Conservation (phyloP, 495 filamentous ascomycete species). For the Xylaria curta region DNA sequence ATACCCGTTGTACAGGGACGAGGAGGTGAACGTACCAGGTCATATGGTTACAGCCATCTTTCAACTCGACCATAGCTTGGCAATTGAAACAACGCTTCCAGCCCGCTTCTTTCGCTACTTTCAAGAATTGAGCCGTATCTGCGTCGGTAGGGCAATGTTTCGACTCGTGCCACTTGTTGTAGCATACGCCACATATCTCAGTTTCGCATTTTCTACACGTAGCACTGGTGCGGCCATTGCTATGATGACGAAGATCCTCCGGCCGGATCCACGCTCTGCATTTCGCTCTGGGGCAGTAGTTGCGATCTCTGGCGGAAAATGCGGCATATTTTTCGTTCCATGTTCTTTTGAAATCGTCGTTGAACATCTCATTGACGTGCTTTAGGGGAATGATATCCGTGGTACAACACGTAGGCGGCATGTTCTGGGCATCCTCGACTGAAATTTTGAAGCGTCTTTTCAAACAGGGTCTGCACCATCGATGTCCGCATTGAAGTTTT, state of each 20-base stretch:
- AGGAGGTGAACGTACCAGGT: conserved; percentile 64
- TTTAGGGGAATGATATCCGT: conserved; percentile 72
- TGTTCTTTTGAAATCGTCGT: conserved; percentile 69
- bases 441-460: conserved; percentile 74
- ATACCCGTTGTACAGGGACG: neutral
- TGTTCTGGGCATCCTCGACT: conserved; percentile 74
- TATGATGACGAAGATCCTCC: conserved; percentile 61
- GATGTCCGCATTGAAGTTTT: conserved; percentile 75
- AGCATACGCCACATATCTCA: conserved; percentile 76
- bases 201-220: conserved; percentile 71
- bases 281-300: conserved; percentile 72
- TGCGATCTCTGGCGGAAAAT: conserved; percentile 72
- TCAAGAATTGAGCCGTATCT: conserved; percentile 67
- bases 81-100: conserved; percentile 82
- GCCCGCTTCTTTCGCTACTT: conserved; percentile 71
- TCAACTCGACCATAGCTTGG: conserved; percentile 75
- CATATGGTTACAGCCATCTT: conserved; percentile 86
- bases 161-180: conserved; percentile 71
- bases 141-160: conserved; percentile 75
- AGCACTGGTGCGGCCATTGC: conserved; percentile 58
- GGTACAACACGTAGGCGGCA: conserved; percentile 82
- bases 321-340: conserved; percentile 82
- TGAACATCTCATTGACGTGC: conserved; percentile 77
- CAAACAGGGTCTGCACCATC: conserved; percentile 78
- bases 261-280: conserved; percentile 82